A percentile compares a stretch with the other conserved stretches of the same genome.
These are phyloP conservation scores for Sporisorium sorghi DNA, from an alignment of 1,284 basidiomycete genomes.

Conservation along the genomic window DNA sequence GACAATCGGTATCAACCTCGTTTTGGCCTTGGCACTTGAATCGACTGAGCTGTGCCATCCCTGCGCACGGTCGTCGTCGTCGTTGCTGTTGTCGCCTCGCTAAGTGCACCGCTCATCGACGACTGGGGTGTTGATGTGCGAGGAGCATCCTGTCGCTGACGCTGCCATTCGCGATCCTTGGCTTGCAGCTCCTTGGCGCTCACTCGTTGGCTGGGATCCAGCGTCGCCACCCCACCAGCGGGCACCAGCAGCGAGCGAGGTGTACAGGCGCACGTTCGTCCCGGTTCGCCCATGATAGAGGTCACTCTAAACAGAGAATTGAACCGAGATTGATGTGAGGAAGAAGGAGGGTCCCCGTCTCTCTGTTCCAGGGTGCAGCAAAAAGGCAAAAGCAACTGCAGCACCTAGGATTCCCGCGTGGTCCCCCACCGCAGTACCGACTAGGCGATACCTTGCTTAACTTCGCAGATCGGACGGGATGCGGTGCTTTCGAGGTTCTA, in stretches of 20 bases:
- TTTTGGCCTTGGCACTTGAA: background rate
- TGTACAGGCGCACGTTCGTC: conserved; percentile 37
- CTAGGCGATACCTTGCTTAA: conserved; percentile 82
- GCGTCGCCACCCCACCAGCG: conserved; percentile 30
- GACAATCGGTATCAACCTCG: background rate
- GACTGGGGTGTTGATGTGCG: background rate
- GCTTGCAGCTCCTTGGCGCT: conserved; percentile 40
- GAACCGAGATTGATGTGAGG: no score
- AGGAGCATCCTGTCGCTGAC: conserved; percentile 2
- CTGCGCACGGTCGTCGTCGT: background rate
- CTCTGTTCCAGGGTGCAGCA: no score
- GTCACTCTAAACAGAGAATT: background rate
- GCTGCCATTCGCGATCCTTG: conserved; percentile 30
- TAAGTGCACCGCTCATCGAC: background rate
- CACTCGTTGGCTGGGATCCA: conserved; percentile 41
- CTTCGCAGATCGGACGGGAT: conserved; percentile 84
- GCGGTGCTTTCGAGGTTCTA: conserved; percentile 82
- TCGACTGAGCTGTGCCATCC: background rate
- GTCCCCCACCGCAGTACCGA: conserved; percentile 87
- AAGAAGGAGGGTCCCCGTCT: conserved; percentile 68
- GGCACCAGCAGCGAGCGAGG: conserved; percentile 36
- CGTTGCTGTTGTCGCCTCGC: background rate
- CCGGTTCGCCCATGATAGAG: conserved; percentile 10
- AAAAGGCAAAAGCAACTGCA: no score
- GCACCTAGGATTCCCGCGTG: conserved; percentile 84